Conservation (phyloP, 192 early-diverging fungal species). For the Backusella morwellensis region DNA sequence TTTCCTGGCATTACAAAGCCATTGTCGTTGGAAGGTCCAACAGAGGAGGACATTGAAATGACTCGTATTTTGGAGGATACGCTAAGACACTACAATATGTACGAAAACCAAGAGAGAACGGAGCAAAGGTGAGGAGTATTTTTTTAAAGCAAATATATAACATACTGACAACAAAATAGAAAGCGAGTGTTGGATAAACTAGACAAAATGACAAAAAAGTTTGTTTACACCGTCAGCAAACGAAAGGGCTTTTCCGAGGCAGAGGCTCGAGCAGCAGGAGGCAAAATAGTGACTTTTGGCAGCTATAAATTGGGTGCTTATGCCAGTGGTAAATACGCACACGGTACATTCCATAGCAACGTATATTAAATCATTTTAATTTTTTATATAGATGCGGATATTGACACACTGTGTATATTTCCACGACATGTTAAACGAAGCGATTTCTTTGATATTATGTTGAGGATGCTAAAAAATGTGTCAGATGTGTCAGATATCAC, state of each 20-base stretch:
- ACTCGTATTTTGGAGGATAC: constrained; percentile 44
- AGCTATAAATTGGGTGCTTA: constrained; percentile 71
- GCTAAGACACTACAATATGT: constrained; percentile 49
- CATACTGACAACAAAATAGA: neutral
- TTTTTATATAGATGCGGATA: constrained; percentile 53
- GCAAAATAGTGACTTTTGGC: constrained; percentile 68
- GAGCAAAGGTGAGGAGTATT: constrained; percentile 31
- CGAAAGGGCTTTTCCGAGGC: constrained; percentile 42
- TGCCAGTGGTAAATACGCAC: constrained; percentile 34
- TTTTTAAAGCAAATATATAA: no score
- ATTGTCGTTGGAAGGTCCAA: constrained; percentile 41
- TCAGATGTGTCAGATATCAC: constrained; percentile 57
- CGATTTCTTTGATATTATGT: constrained; percentile 63
- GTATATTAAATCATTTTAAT: neutral
- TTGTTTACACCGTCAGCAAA: constrained; percentile 39
- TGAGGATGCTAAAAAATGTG: constrained; percentile 38
- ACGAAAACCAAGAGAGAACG: constrained; percentile 56
- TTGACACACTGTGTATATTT: constrained; percentile 71
- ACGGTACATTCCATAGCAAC: neutral
- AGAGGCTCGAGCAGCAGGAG: constrained; percentile 51
- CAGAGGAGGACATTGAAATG: constrained; percentile 36
- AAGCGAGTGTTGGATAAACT: constrained; percentile 38
- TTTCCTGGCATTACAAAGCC: constrained; percentile 20
- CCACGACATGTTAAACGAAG: constrained; percentile 58
- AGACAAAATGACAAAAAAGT: constrained; percentile 52